phyloP scores from a whole-genome alignment of 495 filamentous ascomycete genomes.

The Daldinia loculata region DNA sequence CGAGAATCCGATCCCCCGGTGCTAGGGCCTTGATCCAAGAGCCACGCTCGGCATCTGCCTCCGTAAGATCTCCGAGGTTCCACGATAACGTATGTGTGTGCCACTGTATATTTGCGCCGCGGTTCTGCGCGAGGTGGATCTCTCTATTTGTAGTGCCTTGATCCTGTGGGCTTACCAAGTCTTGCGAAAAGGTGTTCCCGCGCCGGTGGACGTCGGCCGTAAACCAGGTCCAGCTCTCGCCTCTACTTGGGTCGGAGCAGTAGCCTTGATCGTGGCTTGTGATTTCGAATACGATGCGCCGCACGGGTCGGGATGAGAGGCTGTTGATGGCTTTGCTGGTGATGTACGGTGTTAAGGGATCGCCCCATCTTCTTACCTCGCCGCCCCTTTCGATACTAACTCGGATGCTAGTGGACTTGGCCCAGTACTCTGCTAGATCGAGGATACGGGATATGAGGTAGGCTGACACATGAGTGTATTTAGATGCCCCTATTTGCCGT shows the following conservation, averaged over 20 bases:
- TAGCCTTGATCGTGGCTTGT: conserved; percentile 38
- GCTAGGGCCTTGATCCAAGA: conserved; percentile 24
- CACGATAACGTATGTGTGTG: conserved; percentile 25
- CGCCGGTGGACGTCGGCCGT: conserved; percentile 35
- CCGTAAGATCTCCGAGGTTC: conserved; percentile 15
- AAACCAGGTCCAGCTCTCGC: conserved; percentile 35
- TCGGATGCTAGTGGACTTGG: conserved; percentile 26
- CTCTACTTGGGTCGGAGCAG: conserved; percentile 25
- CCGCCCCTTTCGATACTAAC: conserved; percentile 27
- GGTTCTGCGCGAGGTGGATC: conserved; percentile 28
- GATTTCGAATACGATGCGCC: conserved; percentile 36
- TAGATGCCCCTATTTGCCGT: not conserved
- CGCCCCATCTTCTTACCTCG: conserved; percentile 31
- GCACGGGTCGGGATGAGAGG: conserved; percentile 17
- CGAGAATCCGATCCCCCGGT: conserved; percentile 20
- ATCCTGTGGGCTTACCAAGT: conserved; percentile 18
- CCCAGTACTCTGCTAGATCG: conserved; percentile 39
- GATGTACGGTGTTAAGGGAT: conserved; percentile 28
- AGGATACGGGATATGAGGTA: conserved; percentile 26
- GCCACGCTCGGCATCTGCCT: conserved; percentile 13
- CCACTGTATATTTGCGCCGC: conserved; percentile 28
- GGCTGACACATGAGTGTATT: not conserved
- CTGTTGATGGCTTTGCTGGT: conserved; percentile 28
- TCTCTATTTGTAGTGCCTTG: conserved; percentile 19
- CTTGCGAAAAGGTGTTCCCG: conserved; percentile 21